Conservation (phyloP, 2,329 filamentous ascomycete genomes). For the Trichoderma oligosporum region DNA sequence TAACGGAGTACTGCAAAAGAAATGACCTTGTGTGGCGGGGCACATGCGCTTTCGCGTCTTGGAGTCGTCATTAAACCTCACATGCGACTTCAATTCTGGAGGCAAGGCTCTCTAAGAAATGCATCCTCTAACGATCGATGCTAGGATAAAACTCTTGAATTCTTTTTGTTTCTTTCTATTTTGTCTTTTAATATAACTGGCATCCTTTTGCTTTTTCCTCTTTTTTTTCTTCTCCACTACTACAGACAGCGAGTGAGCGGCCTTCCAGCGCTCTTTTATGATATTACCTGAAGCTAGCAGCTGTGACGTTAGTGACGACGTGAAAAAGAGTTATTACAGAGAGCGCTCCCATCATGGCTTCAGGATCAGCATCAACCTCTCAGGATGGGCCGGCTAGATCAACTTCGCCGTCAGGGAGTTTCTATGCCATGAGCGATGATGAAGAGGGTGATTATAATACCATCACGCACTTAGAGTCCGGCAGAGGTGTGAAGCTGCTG, state of each 20-base stretch:
- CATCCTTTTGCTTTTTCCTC: too few relatives aligned
- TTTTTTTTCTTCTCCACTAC: too few relatives aligned
- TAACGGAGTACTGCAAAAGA: too few relatives aligned
- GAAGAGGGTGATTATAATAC: slow-evolving; percentile 95
- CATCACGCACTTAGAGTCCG: slow-evolving; percentile 72
- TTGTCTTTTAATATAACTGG: background rate
- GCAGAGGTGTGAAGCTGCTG: slow-evolving; percentile 84
- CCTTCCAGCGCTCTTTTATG: background rate
- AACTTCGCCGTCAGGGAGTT: slow-evolving; percentile 76
- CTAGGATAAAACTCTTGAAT: background rate
- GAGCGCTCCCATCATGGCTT: slow-evolving; percentile 13
- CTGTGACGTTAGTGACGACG: slow-evolving; percentile 5
- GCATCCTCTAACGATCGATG: background rate
- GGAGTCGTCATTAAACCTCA: slow-evolving; percentile 20
- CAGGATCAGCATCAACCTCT: slow-evolving; percentile 4
- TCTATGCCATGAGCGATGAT: slow-evolving; percentile 95
- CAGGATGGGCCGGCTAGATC: slow-evolving; percentile 3
- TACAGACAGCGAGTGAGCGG: background rate
- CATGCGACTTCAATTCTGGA: slow-evolving; percentile 18
- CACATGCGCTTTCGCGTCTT: slow-evolving; percentile 17
- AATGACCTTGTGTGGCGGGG: slow-evolving; percentile 16
- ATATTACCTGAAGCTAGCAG: slow-evolving; percentile 5
- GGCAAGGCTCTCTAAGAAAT: background rate
- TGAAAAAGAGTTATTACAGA: background rate
- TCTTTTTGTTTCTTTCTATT: too few relatives aligned